Evolutionary conservation across 352 stramenopile species (phyloP).

Genomic region (Phytophthora gonapodyides): DNA sequence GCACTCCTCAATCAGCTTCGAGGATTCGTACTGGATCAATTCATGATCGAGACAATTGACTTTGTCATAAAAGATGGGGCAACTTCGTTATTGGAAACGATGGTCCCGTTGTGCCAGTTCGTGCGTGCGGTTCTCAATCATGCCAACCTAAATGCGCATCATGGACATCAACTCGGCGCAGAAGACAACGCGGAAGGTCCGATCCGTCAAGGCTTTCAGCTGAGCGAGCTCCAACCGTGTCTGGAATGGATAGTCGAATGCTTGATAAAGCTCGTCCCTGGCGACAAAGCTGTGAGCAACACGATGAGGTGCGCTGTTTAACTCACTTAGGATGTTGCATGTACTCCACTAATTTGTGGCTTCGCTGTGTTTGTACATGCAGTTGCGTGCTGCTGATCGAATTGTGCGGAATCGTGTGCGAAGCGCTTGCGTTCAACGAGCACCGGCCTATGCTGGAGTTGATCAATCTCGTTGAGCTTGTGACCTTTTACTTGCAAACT

Average conservation of each 20-base stretch:
- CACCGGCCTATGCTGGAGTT: constrained; percentile 30
- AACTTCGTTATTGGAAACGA: constrained; percentile 54
- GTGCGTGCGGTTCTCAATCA: constrained; percentile 70
- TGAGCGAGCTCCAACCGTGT: constrained; percentile 32
- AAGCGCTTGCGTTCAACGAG: constrained; percentile 40
- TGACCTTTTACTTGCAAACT: constrained; percentile 42
- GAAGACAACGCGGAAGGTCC: background rate
- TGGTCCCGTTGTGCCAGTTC: constrained; percentile 73
- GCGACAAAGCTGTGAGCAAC: constrained; percentile 32
- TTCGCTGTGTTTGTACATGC: constrained; percentile 12
- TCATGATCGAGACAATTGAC: constrained; percentile 52
- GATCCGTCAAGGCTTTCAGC: constrained; percentile 29
- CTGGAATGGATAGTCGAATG: constrained; percentile 48
- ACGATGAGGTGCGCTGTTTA: constrained; percentile 25
- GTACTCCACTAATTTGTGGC: background rate
- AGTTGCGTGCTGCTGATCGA: constrained; percentile 78
- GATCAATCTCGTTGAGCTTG: constrained; percentile 32
- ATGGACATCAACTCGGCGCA: background rate
- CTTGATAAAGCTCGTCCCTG: constrained; percentile 35
- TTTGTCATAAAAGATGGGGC: constrained; percentile 32
- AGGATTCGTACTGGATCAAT: constrained; percentile 63
- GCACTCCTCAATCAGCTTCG: constrained; percentile 46
- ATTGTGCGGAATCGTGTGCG: constrained; percentile 60
- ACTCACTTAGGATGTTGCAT: constrained; percentile 1
- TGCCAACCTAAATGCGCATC: constrained; percentile 47